phyloP scores from a whole-genome alignment of 2,329 filamentous ascomycete genomes.

The Venturia carpophila region DNA sequence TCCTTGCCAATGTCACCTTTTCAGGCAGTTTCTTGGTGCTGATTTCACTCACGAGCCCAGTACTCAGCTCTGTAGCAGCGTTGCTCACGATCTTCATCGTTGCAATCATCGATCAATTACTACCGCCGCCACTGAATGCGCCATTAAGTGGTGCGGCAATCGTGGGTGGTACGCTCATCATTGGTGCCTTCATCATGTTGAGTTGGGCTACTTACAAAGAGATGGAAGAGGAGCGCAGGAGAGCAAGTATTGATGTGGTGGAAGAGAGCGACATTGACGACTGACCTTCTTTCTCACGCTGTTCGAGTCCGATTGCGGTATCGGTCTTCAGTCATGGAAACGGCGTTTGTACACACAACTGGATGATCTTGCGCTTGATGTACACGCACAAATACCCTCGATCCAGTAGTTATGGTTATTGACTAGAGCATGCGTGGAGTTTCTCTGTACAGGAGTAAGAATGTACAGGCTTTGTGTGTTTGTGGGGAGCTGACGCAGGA shows the following conservation, averaged over 20 bases:
- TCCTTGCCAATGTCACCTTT: conserved; percentile 70
- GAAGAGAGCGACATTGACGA: conserved; percentile 37
- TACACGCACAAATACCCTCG: background rate
- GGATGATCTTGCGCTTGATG: background rate
- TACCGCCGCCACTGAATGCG: conserved; percentile 61
- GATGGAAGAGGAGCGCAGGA: conserved; percentile 74
- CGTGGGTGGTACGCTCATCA: conserved; percentile 76
- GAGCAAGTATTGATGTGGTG: conserved; percentile 34
- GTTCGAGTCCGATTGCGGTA: no score
- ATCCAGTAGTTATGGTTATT: background rate
- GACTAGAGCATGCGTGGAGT: background rate
- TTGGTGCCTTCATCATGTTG: conserved; percentile 76
- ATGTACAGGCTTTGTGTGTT: background rate
- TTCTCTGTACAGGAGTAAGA: background rate
- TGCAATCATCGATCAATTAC: conserved; percentile 79
- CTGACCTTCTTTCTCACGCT: background rate
- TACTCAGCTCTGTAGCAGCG: conserved; percentile 84
- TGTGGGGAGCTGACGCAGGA: background rate
- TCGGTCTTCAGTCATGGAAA: background rate
- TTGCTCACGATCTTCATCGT: conserved; percentile 96
- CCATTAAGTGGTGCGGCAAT: conserved; percentile 68
- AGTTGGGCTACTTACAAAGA: conserved; percentile 90
- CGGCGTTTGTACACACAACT: background rate
- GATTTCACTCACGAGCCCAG: conserved; percentile 60
- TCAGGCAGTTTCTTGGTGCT: conserved; percentile 20